Conservation (phyloP, 495 filamentous ascomycete species). For the Penicillium dipodomyicola region DNA sequence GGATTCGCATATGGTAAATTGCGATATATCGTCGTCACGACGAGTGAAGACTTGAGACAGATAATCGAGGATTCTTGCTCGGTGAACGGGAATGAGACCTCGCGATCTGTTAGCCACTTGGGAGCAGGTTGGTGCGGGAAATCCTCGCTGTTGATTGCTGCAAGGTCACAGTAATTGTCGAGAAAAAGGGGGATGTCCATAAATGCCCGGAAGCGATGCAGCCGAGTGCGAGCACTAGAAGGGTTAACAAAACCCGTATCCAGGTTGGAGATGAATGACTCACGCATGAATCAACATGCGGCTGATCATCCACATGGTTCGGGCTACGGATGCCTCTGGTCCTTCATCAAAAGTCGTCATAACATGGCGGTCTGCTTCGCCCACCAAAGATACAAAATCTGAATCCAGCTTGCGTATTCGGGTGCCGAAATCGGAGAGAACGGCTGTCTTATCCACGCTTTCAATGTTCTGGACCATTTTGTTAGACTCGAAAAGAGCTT, state of each 20-base stretch:
- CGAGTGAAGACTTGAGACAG: conserved; percentile 44
- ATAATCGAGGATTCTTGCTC: conserved; percentile 47
- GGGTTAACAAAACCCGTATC: background rate
- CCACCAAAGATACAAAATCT: conserved; percentile 12
- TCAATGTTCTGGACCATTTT: conserved; percentile 29
- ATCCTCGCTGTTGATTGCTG: conserved; percentile 31
- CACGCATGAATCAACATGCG: conserved; percentile 23
- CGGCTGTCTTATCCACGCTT: conserved; percentile 4
- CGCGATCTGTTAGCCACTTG: conserved; percentile 15
- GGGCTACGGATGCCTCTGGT: conserved; percentile 14
- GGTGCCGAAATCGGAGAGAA: conserved; percentile 7
- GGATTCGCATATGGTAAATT: conserved; percentile 40
- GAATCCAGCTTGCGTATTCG: conserved; percentile 19
- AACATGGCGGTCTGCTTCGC: conserved; percentile 19
- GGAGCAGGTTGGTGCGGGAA: conserved; percentile 6
- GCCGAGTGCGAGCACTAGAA: conserved; percentile 45
- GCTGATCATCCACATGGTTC: conserved; percentile 24
- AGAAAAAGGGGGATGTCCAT: conserved; percentile 50
- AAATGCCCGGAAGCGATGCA: conserved; percentile 53
- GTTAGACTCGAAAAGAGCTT: conserved; percentile 42
- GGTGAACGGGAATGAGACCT: conserved; percentile 40
- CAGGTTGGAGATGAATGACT: background rate
- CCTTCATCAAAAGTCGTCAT: conserved; percentile 13
- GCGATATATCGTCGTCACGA: conserved; percentile 42
- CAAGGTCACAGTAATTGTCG: conserved; percentile 50